Base-by-base conservation (phyloP, 345 rosid species). In the Geranium rotundifolium region DNA sequence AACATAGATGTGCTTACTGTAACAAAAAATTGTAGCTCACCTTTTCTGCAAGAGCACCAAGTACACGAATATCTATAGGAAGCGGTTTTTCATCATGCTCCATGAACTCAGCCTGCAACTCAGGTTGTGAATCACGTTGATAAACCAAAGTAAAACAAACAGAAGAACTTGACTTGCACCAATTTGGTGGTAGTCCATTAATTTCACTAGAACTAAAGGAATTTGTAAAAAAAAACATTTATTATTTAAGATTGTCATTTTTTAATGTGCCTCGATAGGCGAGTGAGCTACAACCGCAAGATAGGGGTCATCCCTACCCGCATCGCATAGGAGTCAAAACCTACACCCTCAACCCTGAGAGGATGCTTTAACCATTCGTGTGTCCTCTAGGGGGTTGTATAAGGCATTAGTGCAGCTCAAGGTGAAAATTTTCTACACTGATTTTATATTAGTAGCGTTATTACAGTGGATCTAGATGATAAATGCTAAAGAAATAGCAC, bases 41-140 rank as follows among this genome's bases (percentile, higher is more conserved):
- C 96, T 93, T 93, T 74, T 93, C 99, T 61, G 99, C 99, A 69
- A 93, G 95, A 66, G 99, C 99, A 58, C 95, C 97, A 76, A 93
- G 97, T 29, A 93, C 90, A 69, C 99, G 91, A 63, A 93, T 93
- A 75, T 93, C 99, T 66, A 93, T 93, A 60, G 99, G 99, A 73
- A 93, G 97, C 75, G 86, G 96, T 70, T 85, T 93, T 79, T 93
- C 99, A 70, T 88, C 99, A 75, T 85, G 97, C 69, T 93, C 99
- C 99, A 93, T 93, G 82, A 93, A 90, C 81, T 93, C 99, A 23
- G 99, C 99, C 99, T 93, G 79, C 70, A 62, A 57, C 58, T 41
- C 56, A 72, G 57, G 66, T 69, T 6, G 39, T 41, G n/a, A 56
- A 59, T 27, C 37, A 29, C 31, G 27, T 54, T 18, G 46, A 8